phyloP scores from a whole-genome alignment of 1,139 yeast genomes.

The Geotrichum histeridarum region DNA sequence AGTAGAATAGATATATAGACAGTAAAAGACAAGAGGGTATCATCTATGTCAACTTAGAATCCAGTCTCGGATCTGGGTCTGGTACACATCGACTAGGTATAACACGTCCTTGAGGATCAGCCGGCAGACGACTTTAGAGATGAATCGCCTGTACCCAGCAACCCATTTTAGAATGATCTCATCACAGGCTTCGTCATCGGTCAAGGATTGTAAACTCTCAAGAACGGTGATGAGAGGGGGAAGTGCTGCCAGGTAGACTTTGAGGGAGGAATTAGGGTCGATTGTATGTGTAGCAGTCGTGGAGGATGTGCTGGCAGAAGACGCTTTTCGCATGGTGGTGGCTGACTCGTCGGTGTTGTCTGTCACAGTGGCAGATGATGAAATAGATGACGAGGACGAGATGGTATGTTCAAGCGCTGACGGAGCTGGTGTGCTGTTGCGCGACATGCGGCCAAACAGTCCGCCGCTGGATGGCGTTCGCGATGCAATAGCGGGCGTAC shows the following conservation, averaged over 20 bases:
- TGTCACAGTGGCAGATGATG: constrained; percentile 1
- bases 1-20: background rate
- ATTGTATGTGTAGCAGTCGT: background rate
- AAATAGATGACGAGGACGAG: constrained; percentile 5
- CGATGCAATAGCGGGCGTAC: background rate
- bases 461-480: constrained; percentile 1
- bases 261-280: background rate
- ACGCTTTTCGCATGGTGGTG: background rate
- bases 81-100: constrained; percentile 24
- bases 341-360: background rate
- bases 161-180: constrained; percentile 20
- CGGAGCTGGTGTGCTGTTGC: constrained; percentile 7
- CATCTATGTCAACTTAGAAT: background rate
- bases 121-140: constrained; percentile 25
- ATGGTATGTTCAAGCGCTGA: background rate
- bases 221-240: constrained; percentile 12
- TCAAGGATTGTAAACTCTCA: constrained; percentile 6
- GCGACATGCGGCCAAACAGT: constrained; percentile 4
- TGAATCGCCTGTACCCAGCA: constrained; percentile 23
- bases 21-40: background rate
- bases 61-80: constrained; percentile 24
- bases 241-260: constrained; percentile 13
- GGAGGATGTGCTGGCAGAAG: background rate
- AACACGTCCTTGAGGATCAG: constrained; percentile 27
- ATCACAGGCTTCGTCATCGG: background rate